Evolutionary conservation across 148 eudicot genomes (phyloP), one percentile per base, ranked within the genome.

Genomic region (Rhododendron molle): DNA sequence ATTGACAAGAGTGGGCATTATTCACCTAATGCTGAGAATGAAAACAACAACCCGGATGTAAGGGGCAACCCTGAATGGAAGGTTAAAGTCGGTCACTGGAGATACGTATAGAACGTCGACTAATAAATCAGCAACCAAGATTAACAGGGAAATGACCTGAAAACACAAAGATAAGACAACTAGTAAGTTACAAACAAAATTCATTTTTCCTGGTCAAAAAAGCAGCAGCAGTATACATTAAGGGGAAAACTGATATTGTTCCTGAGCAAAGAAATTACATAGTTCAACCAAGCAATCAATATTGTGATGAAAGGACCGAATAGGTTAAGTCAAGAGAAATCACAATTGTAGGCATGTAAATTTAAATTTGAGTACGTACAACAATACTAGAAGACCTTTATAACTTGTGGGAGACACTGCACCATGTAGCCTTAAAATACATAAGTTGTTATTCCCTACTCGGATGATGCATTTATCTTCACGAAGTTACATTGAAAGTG

Each of bases 51-150:
- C 98, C 83, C 99, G 90, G 81, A 95, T 88, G 85, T 96, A 96
- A 74, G 99, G 98, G 83, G 96, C 99, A 87, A 94, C 84, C 88
- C 99, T 90, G 82, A 96, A 90, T 83, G 99, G 98, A 85, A 96
- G 98, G 86, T 78, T 83, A 89, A 84, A 89, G 84, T 91, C 76
- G 54, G 88, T 91, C 87, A 90, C 89, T 4, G 98, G 97, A 47
- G 96, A 91, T 50, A 95, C 85, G 89, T 89, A 95, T 40, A 95
- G 85, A 82, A 60, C 85, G 85, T 90, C 90, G 38, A 94, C 86
- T 74, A 89, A 43, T 60, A 93, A 81, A 93, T 95, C 99, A 73
- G 88, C 91, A 54, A 90, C 89, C 94, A 96, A 81, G 49, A 94
- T 54, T 67, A 92, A 76, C 84, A 96, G 90, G 28, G 93, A 89